Base-by-base conservation (phyloP, 2,329 filamentous ascomycete genomes). In the Sodiomyces alkalinus region DNA sequence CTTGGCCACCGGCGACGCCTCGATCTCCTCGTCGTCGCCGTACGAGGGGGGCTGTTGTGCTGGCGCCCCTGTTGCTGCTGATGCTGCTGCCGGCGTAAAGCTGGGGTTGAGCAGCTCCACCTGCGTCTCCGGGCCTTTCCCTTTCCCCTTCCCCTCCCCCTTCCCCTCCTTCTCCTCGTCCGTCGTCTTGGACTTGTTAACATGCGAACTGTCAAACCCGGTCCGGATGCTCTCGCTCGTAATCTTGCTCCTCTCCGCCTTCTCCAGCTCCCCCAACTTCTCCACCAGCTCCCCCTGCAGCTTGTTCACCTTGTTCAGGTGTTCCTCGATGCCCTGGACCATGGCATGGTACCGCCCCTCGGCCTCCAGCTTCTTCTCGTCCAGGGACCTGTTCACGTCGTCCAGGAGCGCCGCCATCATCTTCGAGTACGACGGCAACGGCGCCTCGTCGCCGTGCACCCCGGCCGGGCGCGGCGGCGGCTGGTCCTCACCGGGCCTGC, bases 361-460 rank as follows among this genome's bases (percentile, higher is more conserved):
- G 0, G 68, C 64, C 21, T 61, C 58, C 0, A 68, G 60, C 35
- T 77, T 73, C 52, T 79, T 79, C 47, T 85, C 80, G 31, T 86
- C 80, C 19, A 93, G 63, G 28, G 81, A 74, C 53, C 71, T 65
- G 44, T 93, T 94, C 22, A 96, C 85, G 53, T 92, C 80, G 45
- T 98, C 90, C 13, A 96, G 68, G 43, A 98, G 55, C n/a, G 77
- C 74, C n/a, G 81, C 81, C 79, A 98, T 86, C 90, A 98, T 98
- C 61, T 92, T 83, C 21, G 83, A 90, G 48, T 93, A 98, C 10
- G 76, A 79, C 1, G 81, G 82, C 42, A 81, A 72, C 45, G 66
- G 74, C 49, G 79, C 70, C 41, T 78, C 74, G 30, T 82, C 65
- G 22, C 67, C 64, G 46, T 92, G 78, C 17, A 94, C 78, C 26